phyloP scores from a whole-genome alignment of 2,329 filamentous ascomycete species.

The Didymella lethalis region DNA sequence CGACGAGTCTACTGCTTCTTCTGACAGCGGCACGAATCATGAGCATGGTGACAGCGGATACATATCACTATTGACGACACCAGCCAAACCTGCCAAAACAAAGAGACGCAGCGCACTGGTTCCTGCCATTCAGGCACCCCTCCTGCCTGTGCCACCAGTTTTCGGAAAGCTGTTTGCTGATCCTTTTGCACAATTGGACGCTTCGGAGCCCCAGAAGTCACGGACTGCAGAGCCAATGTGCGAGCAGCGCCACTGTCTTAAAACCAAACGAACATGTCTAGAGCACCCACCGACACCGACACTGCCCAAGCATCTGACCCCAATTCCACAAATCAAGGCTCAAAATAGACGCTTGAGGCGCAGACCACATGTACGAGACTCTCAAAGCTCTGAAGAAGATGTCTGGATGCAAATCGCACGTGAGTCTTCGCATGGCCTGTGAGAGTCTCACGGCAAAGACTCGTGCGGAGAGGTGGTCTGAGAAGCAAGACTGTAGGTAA shows the following conservation, averaged over 20 bases:
- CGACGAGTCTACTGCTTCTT: background rate
- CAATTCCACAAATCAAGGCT: background rate
- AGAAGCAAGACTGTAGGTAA: background rate
- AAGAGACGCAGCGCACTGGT: no score
- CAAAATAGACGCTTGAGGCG: background rate
- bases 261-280: constrained; percentile 13
- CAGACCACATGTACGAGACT: background rate
- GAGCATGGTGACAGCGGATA: constrained; percentile 3
- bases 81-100: background rate
- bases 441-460: background rate
- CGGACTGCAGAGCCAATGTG: background rate
- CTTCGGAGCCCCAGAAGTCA: background rate
- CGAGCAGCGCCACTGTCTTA: constrained; percentile 12
- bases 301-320: background rate
- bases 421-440: constrained; percentile 2
- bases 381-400: constrained; percentile 1
- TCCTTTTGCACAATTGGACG: background rate
- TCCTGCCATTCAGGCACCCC: background rate
- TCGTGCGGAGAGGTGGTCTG: background rate
- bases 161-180: background rate
- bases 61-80: background rate
- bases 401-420: constrained; percentile 14
- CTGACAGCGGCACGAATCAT: background rate
- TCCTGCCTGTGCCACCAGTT: background rate
- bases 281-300: constrained; percentile 1